phyloP scores from a whole-genome alignment of 164 flowering plant genomes.

The Nymphaea thermarum region DNA sequence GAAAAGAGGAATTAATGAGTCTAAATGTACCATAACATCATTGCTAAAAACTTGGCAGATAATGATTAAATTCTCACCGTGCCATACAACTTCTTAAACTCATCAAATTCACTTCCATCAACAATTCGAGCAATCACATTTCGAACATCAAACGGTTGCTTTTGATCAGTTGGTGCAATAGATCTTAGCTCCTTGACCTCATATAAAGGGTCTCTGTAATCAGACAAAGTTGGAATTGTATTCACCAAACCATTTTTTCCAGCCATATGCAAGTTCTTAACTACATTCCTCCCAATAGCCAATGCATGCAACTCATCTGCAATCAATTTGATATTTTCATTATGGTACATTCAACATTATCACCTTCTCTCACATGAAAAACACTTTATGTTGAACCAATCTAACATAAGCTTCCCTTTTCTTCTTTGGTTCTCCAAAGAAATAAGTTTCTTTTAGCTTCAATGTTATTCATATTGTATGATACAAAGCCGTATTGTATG shows the following conservation, averaged over 20 bases:
- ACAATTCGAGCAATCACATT: constrained; percentile 84
- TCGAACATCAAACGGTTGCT: constrained; percentile 84
- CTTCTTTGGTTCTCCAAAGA: too few species aligned
- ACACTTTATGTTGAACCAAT: too few species aligned
- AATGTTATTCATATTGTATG: too few species aligned
- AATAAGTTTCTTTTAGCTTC: too few species aligned
- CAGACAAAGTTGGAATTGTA: constrained; percentile 6
- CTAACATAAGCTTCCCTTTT: too few species aligned
- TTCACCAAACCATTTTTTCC: constrained; percentile 29
- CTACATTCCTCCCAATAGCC: constrained; percentile 78
- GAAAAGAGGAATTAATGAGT: constrained; percentile 2
- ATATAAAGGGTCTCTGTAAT: constrained; percentile 69
- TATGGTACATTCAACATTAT: neutral
- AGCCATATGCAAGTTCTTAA: constrained; percentile 91
- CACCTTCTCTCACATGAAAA: too few species aligned
- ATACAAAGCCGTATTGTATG: too few species aligned
- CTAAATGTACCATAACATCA: too few species aligned
- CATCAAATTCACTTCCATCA: constrained; percentile 98
- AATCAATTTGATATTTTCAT: constrained; percentile 6
- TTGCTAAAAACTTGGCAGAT: too few species aligned
- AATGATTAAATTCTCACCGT: constrained; percentile 47
- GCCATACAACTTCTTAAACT: constrained; percentile 99
- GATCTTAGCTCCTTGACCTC: constrained; percentile 77
- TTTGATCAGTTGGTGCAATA: constrained; percentile 82
- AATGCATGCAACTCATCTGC: constrained; percentile 94